Percentiles rank a stretch among this genome's conserved stretches.
These are phyloP conservation scores for Pythium dissimile DNA, from an alignment of 352 stramenopile genomes.

Conservation along the genomic window DNA sequence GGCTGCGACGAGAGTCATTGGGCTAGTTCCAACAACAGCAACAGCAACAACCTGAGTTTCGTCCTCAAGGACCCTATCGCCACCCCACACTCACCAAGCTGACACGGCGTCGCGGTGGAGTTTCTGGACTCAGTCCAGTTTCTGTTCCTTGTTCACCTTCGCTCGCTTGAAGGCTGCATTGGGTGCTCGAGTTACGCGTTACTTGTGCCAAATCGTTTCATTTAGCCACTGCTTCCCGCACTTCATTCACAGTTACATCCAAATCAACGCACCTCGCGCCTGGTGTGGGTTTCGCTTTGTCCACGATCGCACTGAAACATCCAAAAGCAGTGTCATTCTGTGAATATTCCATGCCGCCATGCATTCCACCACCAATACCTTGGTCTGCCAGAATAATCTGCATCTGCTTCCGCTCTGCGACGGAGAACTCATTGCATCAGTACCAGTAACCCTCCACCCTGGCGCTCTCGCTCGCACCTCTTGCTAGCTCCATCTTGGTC, in stretches of 20 bases:
- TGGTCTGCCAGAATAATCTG: conserved; percentile 12
- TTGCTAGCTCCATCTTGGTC: conserved; percentile 49
- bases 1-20: conserved; percentile 10
- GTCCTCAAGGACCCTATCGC: not conserved
- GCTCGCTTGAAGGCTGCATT: too few species aligned
- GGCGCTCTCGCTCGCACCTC: conserved; percentile 20
- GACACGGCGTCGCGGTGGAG: not conserved
- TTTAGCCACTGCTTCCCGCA: too few species aligned
- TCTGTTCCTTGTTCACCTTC: too few species aligned
- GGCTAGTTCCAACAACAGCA: not conserved
- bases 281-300: too few species aligned
- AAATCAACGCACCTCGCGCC: too few species aligned
- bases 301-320: not conserved
- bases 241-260: too few species aligned
- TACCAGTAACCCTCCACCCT: not conserved
- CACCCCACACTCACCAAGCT: not conserved
- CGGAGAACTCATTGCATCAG: not conserved
- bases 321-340: not conserved
- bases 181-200: too few species aligned
- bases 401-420: conserved; percentile 4
- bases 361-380: conserved; percentile 2
- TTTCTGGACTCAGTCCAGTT: too few species aligned
- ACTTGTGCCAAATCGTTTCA: too few species aligned
- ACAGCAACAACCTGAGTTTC: not conserved
- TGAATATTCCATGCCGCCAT: too few species aligned